Conservation (phyloP, 768 basidiomycete genomes). For the Cantharellus anzutake region DNA sequence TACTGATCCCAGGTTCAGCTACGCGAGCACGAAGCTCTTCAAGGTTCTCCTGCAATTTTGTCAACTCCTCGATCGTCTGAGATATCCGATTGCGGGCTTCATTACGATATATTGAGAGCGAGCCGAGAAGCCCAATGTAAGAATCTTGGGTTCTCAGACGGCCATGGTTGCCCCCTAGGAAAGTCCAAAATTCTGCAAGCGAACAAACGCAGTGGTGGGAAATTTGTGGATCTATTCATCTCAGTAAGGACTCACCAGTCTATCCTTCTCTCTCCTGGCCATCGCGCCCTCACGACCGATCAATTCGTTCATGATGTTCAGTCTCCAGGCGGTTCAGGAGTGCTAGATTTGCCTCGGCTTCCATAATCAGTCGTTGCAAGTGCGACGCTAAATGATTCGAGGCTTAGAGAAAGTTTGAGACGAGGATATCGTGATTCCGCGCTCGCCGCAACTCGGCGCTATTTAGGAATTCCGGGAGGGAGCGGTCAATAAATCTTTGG, state of each 20-base stretch:
- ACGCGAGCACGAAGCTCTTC: conserved; percentile 59
- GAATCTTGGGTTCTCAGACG: conserved; percentile 30
- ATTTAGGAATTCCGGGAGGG: conserved; percentile 8
- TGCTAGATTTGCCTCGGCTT: conserved; percentile 37
- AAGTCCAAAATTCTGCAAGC: conserved; percentile 51
- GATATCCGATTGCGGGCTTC: conserved; percentile 48
- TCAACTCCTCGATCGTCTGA: conserved; percentile 39
- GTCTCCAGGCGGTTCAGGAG: conserved; percentile 47
- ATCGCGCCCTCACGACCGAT: conserved; percentile 38
- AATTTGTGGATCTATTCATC: not conserved
- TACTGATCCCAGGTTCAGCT: conserved; percentile 27
- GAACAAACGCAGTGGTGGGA: not conserved
- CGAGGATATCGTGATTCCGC: conserved; percentile 32
- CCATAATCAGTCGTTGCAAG: conserved; percentile 40
- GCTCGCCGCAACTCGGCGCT: conserved; percentile 16
- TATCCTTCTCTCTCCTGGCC: conserved; percentile 30
- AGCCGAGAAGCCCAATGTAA: conserved; percentile 34
- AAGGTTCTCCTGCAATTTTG: conserved; percentile 50
- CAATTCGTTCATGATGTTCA: conserved; percentile 31
- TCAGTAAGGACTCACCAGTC: not conserved
- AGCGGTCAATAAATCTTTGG: conserved; percentile 7
- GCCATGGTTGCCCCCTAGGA: conserved; percentile 38
- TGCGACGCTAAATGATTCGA: conserved; percentile 20
- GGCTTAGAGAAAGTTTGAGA: conserved; percentile 11
- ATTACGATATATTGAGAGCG: conserved; percentile 36